Base-by-base conservation (phyloP, 2,329 filamentous ascomycete genomes). In the Xylariomycetidae sp. region DNA sequence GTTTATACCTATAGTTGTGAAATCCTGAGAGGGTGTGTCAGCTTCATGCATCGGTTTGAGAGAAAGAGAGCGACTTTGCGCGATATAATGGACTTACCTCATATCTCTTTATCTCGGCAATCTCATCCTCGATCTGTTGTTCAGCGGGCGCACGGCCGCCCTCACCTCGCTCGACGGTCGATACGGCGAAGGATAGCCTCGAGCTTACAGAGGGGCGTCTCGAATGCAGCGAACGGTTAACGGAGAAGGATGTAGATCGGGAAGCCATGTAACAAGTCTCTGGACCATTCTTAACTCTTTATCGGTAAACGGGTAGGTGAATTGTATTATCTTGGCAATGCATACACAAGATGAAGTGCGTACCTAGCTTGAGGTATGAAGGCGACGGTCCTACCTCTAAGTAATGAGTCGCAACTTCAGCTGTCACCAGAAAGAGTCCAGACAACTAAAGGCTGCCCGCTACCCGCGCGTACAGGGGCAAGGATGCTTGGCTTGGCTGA, bases 91-190 rank as follows among this genome's bases (percentile, higher is more conserved):
- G 7, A 43, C 62, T 43, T 58, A 82, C 78, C 67, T 95, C 92
- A 65, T 98, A 98, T 66, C 90, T 78, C 66, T 96, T 96, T 58
- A 98, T 97, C 68, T 96, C 85, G 16, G 85, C 89, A 56, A 98
- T 95, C 66, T 98, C 92, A 56, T 97, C 89, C 41, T 88, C 85
- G 46, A 94, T 87, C 42, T 82, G 78, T 41, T 82, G 76, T 51
- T 85, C 77, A 35, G 72, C 77, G 17, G 69, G 69, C 9, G 57
- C 60, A 22, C 68, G 65, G 13, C 64, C 63, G 39, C 69, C 64
- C 39, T 81, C 73, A 41, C 78, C 80, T 43, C 70, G 71, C 58
- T 88, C 82, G 40, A 69, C 72, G 41, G 64, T 74, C 34, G 80
- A 83, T 36, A 85, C 69, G 22, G 78, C 77, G 40, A 81, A 82